These are phyloP conservation scores for Penstemon barbatus DNA, from an alignment of 257 asterid genomes.

Conservation along the genomic window DNA sequence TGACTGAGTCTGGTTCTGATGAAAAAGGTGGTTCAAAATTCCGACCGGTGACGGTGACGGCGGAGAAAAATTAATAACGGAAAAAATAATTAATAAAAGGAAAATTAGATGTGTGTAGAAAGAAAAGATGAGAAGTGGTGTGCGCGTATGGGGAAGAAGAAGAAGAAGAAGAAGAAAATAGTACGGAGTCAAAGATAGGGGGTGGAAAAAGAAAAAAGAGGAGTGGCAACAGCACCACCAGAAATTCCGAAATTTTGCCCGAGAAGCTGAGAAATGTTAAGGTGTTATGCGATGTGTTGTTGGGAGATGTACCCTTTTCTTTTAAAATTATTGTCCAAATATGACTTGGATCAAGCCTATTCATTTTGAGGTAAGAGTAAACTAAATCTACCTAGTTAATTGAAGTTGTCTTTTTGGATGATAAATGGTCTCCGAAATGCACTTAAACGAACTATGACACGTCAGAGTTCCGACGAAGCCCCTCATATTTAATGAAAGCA, in stretches of 20 bases:
- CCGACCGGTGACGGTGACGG: conserved; percentile 16
- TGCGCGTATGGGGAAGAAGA: conserved; percentile 26
- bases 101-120: conserved; percentile 4
- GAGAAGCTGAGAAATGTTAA: conserved; percentile 35
- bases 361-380: no score
- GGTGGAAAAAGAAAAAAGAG: conserved; percentile 21
- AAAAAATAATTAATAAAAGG: conserved; percentile 5
- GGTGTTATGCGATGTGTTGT: conserved; percentile 30
- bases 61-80: not conserved
- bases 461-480: no score
- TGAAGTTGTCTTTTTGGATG: no score
- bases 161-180: conserved; percentile 10
- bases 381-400: no score
- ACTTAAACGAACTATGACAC: no score
- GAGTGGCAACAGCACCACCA: conserved; percentile 32
- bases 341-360: no score
- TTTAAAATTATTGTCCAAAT: no score
- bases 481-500: no score
- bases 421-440: no score
- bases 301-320: conserved; percentile 22
- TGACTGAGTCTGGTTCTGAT: conserved; percentile 7
- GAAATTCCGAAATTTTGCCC: conserved; percentile 35
- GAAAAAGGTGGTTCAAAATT: not conserved
- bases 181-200: conserved; percentile 42
- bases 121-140: conserved; percentile 18